A percentile compares a stretch with the other conserved stretches of the same genome.
phyloP scores from a whole-genome alignment of 2,329 filamentous ascomycete species.

The Teratosphaeria viscida region DNA sequence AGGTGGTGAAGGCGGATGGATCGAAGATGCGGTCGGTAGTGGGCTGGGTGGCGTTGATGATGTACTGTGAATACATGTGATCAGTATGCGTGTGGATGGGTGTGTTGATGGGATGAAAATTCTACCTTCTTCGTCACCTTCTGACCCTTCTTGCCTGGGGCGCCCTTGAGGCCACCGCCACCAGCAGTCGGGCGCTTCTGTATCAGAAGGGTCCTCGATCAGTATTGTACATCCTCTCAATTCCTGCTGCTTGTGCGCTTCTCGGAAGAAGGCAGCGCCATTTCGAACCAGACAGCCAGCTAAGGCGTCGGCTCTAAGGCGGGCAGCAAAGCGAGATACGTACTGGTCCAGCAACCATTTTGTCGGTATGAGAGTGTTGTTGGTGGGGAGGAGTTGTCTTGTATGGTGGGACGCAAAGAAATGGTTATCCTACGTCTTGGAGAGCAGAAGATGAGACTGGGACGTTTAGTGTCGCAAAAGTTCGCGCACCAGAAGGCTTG shows the following conservation, averaged over 20 bases:
- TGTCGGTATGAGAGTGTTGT: slow-evolving; percentile 29
- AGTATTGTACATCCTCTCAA: slow-evolving; percentile 32
- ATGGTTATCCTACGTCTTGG: slow-evolving; percentile 74
- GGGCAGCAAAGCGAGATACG: slow-evolving; percentile 96
- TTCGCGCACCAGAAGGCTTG: neutral
- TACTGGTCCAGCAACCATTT: slow-evolving; percentile 87
- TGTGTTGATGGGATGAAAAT: slow-evolving; percentile 10
- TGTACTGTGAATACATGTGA: slow-evolving; percentile 52
- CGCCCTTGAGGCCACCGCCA: slow-evolving; percentile 24
- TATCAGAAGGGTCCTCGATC: slow-evolving; percentile 41
- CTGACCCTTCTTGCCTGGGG: slow-evolving; percentile 39
- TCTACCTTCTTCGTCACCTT: slow-evolving; percentile 79
- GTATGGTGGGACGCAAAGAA: slow-evolving; percentile 60
- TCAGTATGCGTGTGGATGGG: neutral
- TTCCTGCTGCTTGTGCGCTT: slow-evolving; percentile 68
- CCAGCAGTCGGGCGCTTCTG: slow-evolving; percentile 47
- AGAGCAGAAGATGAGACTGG: slow-evolving; percentile 8
- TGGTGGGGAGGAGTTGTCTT: slow-evolving; percentile 17
- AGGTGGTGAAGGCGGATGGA: slow-evolving; percentile 97
- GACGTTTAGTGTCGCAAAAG: slow-evolving; percentile 11
- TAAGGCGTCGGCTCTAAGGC: slow-evolving; percentile 38
- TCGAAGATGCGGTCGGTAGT: slow-evolving; percentile 99
- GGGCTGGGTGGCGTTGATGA: slow-evolving; percentile 98
- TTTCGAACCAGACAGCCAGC: slow-evolving; percentile 18
- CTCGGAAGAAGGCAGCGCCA: neutral